Base-by-base conservation (phyloP, 805 yeast species). In the Myxozyma neotropica region DNA sequence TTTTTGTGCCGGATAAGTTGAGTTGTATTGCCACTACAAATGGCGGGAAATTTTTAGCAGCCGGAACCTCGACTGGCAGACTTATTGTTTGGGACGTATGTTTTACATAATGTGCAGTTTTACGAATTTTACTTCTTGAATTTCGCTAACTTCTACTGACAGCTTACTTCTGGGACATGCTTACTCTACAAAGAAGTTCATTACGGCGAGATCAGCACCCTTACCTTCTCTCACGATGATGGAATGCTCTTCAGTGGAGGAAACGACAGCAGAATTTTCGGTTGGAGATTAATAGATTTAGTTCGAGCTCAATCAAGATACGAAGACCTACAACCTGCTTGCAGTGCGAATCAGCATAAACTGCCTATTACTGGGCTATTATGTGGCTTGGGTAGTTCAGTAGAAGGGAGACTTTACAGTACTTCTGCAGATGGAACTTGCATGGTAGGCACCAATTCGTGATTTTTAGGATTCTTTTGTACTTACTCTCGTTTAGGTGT, bases 1-100 rank as follows among this genome's bases (percentile, higher is more conserved):
- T 92, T 42, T 94, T 96, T 0, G 77, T 92, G 13, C 96, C 97
- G 0, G 97, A 89, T 72, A 83, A 83, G 54, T 73, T 92, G 42
- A 74, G 81, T 13, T 82, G 89, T 69, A 67, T 89, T 50, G 75
- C 81, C 0, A 67, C 82, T 3, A 75, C 75, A 66, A 77, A 70
- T 54, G 75, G 71, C 71, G 75, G 68, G 68, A 75, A 42, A 58
- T 75, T 67, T 72, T 67, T 94, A 26, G 86, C 84, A 5, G 96
- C 87, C 45, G 91, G 93, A 60, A 80, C 94, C 54, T 70, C 77
- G 59, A 69, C 86, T n/a, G 98, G 98, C 12, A 82, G 85, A 65
- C 63, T 94, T 15, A 88, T 88, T 69, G 72, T 92, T 0, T 93
- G 98, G 98, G 96, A 90, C 67, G 53, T 61, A 33, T 3, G 58